These are phyloP conservation scores for Mycena vitilis DNA, from an alignment of 768 basidiomycete genomes.

Conservation along the genomic window DNA sequence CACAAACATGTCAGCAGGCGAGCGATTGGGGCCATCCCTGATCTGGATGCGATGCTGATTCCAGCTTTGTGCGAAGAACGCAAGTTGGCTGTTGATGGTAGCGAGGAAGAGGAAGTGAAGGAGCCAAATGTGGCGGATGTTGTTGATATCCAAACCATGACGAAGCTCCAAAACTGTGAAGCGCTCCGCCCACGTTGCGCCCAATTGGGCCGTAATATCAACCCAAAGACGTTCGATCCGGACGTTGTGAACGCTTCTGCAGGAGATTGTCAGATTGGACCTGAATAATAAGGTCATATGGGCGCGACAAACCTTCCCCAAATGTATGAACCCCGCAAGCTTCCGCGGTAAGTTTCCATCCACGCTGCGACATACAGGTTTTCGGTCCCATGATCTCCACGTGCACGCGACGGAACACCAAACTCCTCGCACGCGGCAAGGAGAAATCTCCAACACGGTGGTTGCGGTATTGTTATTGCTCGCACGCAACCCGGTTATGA, in stretches of 20 bases:
- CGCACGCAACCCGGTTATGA: conserved; percentile 17
- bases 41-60: too few species aligned
- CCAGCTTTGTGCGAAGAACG: too few species aligned
- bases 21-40: too few species aligned
- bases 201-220: conserved; percentile 2
- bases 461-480: conserved; percentile 19
- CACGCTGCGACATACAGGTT: background rate
- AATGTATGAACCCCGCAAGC: background rate
- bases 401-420: background rate
- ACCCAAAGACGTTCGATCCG: conserved; percentile 3
- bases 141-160: conserved; percentile 1
- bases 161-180: background rate
- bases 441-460: conserved; percentile 12
- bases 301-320: background rate
- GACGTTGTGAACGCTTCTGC: background rate
- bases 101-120: too few species aligned
- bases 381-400: background rate
- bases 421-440: too few species aligned
- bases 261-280: background rate
- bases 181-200: background rate
- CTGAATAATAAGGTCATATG: background rate
- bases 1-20: too few species aligned
- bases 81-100: too few species aligned
- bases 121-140: conserved; percentile 1
- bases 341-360: background rate